Base-by-base conservation (phyloP, 108 stramenopile species). In the Nannochloropsis oceanica region DNA sequence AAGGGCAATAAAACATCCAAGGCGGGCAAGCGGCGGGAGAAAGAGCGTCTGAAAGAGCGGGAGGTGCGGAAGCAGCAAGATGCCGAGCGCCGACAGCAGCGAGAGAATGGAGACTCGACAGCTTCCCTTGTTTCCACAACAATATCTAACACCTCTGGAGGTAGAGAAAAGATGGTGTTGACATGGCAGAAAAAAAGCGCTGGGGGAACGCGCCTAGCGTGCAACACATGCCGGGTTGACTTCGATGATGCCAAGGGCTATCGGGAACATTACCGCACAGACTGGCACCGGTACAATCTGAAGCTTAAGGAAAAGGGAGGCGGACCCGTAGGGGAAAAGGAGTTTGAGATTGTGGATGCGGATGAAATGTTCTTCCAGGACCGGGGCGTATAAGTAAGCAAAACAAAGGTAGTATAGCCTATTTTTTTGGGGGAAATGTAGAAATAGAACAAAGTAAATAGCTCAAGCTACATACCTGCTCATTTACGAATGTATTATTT, bases 271-370 rank as follows among this genome's bases (percentile, higher is more conserved):
- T 99, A 96, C 92, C 92, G 93, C 42, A 92, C 92, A 79, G 96
- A 97, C 88, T 96, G 95, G 96, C 97, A 97, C 88, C 91, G 94
- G 14, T 96, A 94, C 92, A 99, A 99, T 89, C 92, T 96, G 79
- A 96, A 96, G 85, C 87, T 96, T n/a, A 97, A 96, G 84, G 85
- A 96, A 94, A 88, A 88, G 84, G 84, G 84, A 11, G 44, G 46
- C 13, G 50, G 46, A 9, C 79, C 84, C 8, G 82, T 88, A 27
- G 59, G 81, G 42, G 87, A 88, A 27, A 84, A 82, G 8, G 87
- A 88, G n/a, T 88, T 88, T 83, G 26, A 59, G 8, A 46, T 82
- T 42, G 82, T 88, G 8, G 87, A 88, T 43, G 87, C 87, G 11
- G 84, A 88, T 44, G 87, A 79, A 5, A 82, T 88, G 80, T 87